Percentiles rank a stretch among this genome's conserved stretches.
phyloP scores from a whole-genome alignment of 192 early-diverging fungal species.

The Coemansia sp. region DNA sequence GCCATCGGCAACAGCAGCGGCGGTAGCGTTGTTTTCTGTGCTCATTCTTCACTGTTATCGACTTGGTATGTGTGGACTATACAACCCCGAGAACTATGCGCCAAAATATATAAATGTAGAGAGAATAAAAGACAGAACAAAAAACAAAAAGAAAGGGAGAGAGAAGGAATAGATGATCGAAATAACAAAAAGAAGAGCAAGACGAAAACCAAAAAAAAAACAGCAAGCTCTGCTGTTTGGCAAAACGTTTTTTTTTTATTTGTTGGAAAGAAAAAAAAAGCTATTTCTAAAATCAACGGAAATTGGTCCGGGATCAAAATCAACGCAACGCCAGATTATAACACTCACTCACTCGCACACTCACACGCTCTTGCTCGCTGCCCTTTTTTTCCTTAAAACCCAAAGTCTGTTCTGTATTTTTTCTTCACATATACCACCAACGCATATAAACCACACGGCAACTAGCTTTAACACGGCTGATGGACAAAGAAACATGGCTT shows the following conservation, averaged over 20 bases:
- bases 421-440: too few species aligned
- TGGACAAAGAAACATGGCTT: slow-evolving; percentile 65
- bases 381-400: too few species aligned
- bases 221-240: too few species aligned
- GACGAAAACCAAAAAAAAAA: neutral
- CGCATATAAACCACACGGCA: too few species aligned
- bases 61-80: neutral
- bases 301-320: too few species aligned
- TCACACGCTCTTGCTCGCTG: too few species aligned
- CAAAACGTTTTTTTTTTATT: neutral
- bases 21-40: slow-evolving; percentile 11
- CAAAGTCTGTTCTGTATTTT: too few species aligned
- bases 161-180: neutral
- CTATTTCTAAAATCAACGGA: too few species aligned
- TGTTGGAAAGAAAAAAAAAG: neutral
- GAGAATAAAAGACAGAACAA: too few species aligned
- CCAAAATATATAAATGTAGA: neutral
- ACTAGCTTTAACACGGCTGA: slow-evolving; percentile 6
- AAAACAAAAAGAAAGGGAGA: neutral
- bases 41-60: slow-evolving; percentile 8
- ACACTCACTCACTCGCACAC: too few species aligned
- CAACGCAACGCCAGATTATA: too few species aligned
- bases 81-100: too few species aligned
- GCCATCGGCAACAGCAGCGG: slow-evolving; percentile 9
- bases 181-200: neutral